Evolutionary conservation across 2,329 filamentous ascomycete genomes (phyloP).

Genomic region (Mariannaea sp.): DNA sequence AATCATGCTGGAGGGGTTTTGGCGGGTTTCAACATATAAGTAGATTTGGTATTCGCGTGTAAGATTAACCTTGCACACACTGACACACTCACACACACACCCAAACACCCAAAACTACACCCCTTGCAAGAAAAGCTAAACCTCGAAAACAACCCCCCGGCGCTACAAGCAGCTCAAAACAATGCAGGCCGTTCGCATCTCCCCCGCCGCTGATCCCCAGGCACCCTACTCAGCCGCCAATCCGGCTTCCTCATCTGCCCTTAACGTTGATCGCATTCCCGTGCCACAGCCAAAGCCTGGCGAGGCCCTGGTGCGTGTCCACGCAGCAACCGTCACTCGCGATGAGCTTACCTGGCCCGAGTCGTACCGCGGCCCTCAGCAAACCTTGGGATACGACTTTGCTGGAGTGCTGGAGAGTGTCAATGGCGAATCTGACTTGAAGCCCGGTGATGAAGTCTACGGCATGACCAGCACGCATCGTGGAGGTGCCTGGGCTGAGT

Average conservation of each 20-base stretch:
- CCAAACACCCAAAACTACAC: no score
- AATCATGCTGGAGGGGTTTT: no score
- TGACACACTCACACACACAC: no score
- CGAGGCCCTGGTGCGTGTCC: conserved; percentile 22
- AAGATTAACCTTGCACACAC: no score
- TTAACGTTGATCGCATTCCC: conserved; percentile 14
- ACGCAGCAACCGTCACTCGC: conserved; percentile 24
- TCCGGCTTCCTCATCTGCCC: conserved; percentile 13
- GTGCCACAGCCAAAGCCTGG: conserved; percentile 11
- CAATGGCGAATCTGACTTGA: conserved; percentile 29
- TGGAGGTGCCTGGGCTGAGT: conserved; percentile 34
- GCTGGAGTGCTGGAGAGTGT: conserved; percentile 21
- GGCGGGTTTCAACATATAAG: no score
- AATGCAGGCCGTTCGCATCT: conserved; percentile 25
- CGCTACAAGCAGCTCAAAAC: conserved; percentile 7
- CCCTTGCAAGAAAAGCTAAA: no score
- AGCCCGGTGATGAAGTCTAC: conserved; percentile 38
- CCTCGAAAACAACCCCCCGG: no score
- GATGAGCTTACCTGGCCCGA: conserved; percentile 28
- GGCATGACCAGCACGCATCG: conserved; percentile 32
- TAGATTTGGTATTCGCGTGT: no score
- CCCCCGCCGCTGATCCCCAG: conserved; percentile 8
- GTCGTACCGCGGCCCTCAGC: conserved; percentile 16
- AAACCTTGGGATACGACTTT: conserved; percentile 22
- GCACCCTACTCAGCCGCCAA: conserved; percentile 21